phyloP scores from a whole-genome alignment of 2,329 filamentous ascomycete species.

The Lizonia empirigonia region DNA sequence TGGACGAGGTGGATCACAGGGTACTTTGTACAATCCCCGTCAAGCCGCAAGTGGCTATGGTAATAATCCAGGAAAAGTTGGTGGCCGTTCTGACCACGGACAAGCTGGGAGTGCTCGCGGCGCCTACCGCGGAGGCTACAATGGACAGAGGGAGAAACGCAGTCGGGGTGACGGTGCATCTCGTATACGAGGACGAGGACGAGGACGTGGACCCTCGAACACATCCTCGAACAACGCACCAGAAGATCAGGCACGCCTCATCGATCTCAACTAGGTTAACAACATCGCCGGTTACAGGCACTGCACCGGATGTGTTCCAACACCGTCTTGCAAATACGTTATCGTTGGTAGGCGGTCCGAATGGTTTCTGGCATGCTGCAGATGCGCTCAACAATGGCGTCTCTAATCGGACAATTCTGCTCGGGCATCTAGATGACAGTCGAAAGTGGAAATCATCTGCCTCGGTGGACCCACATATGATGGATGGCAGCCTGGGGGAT shows the following conservation, averaged over 20 bases:
- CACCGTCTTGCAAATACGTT: background rate
- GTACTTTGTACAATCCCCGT: background rate
- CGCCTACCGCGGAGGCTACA: background rate
- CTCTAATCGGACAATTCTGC: conserved; percentile 2
- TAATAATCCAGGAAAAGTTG: background rate
- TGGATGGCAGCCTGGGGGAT: background rate
- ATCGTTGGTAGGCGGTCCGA: background rate
- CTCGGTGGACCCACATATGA: background rate
- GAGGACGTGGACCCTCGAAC: conserved; percentile 5
- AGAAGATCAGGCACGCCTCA: conserved; percentile 1
- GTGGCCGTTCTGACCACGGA: background rate
- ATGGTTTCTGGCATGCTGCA: background rate
- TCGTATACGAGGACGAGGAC: conserved; percentile 5
- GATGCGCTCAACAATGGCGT: background rate
- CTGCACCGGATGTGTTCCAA: background rate
- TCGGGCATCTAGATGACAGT: conserved; percentile 10
- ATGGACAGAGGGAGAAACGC: background rate
- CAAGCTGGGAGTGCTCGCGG: background rate
- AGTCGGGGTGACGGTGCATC: background rate
- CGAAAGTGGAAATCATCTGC: background rate
- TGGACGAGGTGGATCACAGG: conserved; percentile 3
- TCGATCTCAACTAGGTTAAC: background rate
- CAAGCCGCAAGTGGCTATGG: background rate
- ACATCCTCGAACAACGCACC: background rate
- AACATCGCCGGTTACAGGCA: background rate